Conservation (phyloP, 2,329 filamentous ascomycete species). For the Monilinia aucupariae region DNA sequence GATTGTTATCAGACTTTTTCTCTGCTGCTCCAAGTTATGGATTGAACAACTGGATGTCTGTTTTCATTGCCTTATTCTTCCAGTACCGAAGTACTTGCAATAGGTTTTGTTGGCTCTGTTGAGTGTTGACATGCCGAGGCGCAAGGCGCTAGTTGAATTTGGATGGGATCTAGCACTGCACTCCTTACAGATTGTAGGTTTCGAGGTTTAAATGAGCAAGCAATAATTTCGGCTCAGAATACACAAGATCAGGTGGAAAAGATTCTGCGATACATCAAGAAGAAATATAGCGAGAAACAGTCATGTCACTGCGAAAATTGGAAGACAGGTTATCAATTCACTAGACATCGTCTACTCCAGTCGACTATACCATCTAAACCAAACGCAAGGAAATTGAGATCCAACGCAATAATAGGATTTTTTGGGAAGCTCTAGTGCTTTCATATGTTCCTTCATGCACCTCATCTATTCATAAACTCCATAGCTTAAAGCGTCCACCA, state of each 20-base stretch:
- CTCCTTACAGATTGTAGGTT: neutral
- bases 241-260: neutral
- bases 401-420: neutral
- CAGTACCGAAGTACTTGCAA: too few species aligned
- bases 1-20: neutral
- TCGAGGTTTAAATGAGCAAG: neutral
- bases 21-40: neutral
- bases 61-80: too few species aligned
- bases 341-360: neutral
- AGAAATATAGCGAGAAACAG: neutral
- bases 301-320: neutral
- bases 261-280: neutral
- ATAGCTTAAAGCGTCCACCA: neutral
- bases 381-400: neutral
- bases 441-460: neutral
- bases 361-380: neutral
- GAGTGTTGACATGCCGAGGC: too few species aligned
- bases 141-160: neutral
- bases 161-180: too few species aligned
- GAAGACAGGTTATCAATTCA: neutral
- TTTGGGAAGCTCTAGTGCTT: neutral
- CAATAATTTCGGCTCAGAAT: neutral
- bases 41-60: neutral
- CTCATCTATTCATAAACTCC: constrained; percentile 5
- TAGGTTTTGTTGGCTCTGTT: too few species aligned